A percentile compares a stretch with the other conserved stretches of the same genome.
phyloP scores from a whole-genome alignment of 331 rosid species.

The Rhamnella rubrinervis region DNA sequence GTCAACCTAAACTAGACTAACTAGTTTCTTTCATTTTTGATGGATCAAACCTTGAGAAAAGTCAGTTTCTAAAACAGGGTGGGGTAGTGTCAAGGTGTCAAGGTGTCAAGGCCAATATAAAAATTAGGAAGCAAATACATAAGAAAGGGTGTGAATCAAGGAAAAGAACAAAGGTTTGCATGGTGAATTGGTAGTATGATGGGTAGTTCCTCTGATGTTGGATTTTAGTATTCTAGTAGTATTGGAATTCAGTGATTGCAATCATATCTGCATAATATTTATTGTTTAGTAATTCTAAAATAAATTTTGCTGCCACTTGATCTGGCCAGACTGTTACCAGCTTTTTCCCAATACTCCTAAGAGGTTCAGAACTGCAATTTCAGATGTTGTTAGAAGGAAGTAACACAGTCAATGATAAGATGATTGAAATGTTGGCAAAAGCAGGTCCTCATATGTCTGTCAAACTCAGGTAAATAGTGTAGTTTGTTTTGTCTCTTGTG shows the following conservation, averaged over 20 bases:
- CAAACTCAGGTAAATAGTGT: conserved; percentile 57
- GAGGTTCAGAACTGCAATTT: conserved; percentile 65
- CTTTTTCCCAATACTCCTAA: conserved; percentile 69
- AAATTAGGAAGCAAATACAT: background rate
- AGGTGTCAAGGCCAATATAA: background rate
- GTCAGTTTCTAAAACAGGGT: background rate
- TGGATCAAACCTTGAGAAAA: background rate
- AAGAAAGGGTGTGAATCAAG: background rate
- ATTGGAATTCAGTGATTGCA: background rate
- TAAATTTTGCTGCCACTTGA: conserved; percentile 15
- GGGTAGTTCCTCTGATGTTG: background rate
- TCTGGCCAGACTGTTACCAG: conserved; percentile 58
- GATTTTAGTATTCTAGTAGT: background rate
- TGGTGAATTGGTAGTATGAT: background rate
- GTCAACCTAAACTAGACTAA: background rate
- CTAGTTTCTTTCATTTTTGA: background rate
- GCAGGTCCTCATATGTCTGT: conserved; percentile 62
- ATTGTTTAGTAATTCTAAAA: background rate
- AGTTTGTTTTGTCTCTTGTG: conserved; percentile 16
- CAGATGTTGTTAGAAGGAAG: conserved; percentile 55
- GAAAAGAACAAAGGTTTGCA: background rate
- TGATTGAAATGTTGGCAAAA: conserved; percentile 69
- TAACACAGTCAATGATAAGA: conserved; percentile 49
- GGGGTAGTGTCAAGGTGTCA: background rate
- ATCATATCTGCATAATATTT: conserved; percentile 8